These are phyloP conservation scores for Phlebopus sp. DNA, from an alignment of 1,284 basidiomycete species.

Conservation along the genomic window DNA sequence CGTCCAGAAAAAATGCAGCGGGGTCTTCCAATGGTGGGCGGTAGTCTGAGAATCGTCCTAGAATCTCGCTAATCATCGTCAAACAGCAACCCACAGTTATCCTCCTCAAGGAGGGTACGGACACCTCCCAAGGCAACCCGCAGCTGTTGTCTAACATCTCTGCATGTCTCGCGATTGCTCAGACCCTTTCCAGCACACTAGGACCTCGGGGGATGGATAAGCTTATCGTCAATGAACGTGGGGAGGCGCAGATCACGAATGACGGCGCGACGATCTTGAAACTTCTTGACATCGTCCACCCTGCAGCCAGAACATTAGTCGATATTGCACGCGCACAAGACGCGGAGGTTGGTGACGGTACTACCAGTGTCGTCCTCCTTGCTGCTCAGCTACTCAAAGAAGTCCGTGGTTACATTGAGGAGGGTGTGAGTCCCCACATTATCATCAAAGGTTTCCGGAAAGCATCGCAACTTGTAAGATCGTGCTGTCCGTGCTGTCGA, in stretches of 20 bases:
- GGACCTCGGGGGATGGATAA: constrained; percentile 99
- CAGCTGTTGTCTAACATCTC: constrained; percentile 96
- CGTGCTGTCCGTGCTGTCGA: constrained; percentile 12
- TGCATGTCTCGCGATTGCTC: constrained; percentile 88
- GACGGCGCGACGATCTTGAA: constrained; percentile 98
- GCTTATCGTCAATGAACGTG: constrained; percentile 87
- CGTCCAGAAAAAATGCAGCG: constrained; percentile 62
- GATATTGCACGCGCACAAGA: constrained; percentile 98
- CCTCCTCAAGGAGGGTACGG: constrained; percentile 93
- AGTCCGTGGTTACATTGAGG: constrained; percentile 89
- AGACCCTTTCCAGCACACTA: constrained; percentile 92
- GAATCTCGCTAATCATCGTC: constrained; percentile 16
- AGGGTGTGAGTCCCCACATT: constrained; percentile 95
- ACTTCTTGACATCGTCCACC: constrained; percentile 96
- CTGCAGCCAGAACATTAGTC: constrained; percentile 93
- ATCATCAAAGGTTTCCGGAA: constrained; percentile 96
- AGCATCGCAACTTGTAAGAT: constrained; percentile 79
- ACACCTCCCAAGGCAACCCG: constrained; percentile 92
- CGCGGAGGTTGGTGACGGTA: constrained; percentile 98
- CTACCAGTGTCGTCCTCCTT: constrained; percentile 92
- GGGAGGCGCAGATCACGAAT: constrained; percentile 96
- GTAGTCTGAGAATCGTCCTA: background rate
- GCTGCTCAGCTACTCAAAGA: constrained; percentile 96
- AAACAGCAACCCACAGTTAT: constrained; percentile 91
- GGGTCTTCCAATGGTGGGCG: constrained; percentile 62